These are phyloP conservation scores for Phoma sp. DNA, from an alignment of 2,329 filamentous ascomycete species.

Conservation along the genomic window DNA sequence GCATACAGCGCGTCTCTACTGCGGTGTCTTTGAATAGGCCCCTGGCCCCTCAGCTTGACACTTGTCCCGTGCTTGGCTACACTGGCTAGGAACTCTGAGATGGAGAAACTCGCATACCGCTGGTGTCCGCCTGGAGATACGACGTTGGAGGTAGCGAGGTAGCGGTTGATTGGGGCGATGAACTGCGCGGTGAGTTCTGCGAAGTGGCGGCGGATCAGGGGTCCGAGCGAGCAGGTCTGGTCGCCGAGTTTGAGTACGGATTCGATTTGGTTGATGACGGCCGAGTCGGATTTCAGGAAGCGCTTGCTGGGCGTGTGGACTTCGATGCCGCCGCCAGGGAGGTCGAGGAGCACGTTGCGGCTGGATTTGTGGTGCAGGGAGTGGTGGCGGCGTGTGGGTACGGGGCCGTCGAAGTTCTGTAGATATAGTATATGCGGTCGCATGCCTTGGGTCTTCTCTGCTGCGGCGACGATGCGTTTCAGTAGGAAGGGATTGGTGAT, in stretches of 20 bases:
- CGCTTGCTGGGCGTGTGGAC: conserved; percentile 45
- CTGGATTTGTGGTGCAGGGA: conserved; percentile 46
- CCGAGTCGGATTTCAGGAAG: conserved; percentile 48
- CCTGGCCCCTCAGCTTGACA: conserved; percentile 48
- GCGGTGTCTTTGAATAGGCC: conserved; percentile 47
- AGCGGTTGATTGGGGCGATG: conserved; percentile 50
- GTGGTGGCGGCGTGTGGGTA: conserved; percentile 46
- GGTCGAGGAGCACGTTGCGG: conserved; percentile 45
- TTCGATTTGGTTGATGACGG: conserved; percentile 44
- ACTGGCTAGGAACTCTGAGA: conserved; percentile 46
- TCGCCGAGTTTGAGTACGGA: conserved; percentile 38
- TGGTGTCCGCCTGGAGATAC: conserved; percentile 45
- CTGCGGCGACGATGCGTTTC: conserved; percentile 46
- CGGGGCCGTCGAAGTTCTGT: conserved; percentile 44
- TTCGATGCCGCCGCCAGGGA: conserved; percentile 50
- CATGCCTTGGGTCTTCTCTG: conserved; percentile 42
- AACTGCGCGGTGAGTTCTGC: conserved; percentile 51
- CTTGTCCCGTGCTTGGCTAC: conserved; percentile 49
- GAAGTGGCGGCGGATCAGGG: conserved; percentile 50
- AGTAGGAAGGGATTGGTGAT: conserved; percentile 53
- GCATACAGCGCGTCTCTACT: conserved; percentile 47
- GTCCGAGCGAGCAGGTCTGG: conserved; percentile 43
- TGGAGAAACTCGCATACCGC: conserved; percentile 49
- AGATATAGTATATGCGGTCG: conserved; percentile 49
- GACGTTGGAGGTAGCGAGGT: conserved; percentile 47